A percentile compares a stretch with the other conserved stretches of the same genome.
These are phyloP conservation scores for Aspergillus cristatus DNA, from an alignment of 495 filamentous ascomycete genomes.

Conservation along the genomic window DNA sequence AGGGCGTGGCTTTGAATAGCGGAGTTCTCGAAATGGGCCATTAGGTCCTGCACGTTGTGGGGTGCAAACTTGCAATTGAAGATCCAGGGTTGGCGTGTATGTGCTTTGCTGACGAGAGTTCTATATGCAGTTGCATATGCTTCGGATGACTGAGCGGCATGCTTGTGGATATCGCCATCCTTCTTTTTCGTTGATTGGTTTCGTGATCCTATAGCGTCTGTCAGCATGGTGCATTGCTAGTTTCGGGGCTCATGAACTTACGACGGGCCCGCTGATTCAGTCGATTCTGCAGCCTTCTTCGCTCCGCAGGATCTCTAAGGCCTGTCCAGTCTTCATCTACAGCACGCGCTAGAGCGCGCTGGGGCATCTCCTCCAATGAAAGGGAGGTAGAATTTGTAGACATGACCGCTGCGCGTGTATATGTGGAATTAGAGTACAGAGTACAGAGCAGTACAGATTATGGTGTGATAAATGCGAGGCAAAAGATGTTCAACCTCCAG, in stretches of 20 bases:
- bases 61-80: background rate
- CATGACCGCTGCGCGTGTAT: too few relatives aligned
- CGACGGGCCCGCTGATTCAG: constrained; percentile 11
- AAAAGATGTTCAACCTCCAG: too few relatives aligned
- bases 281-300: constrained; percentile 11
- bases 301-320: constrained; percentile 5
- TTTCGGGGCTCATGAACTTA: background rate
- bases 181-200: too few relatives aligned
- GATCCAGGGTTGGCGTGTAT: too few relatives aligned
- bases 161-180: too few relatives aligned
- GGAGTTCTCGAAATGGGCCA: background rate
- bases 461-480: too few relatives aligned
- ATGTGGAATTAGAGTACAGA: too few relatives aligned
- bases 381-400: too few relatives aligned
- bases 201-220: background rate
- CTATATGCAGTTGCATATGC: background rate
- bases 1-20: background rate
- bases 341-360: constrained; percentile 4
- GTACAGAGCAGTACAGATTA: too few relatives aligned
- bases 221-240: background rate
- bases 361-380: constrained; percentile 9
- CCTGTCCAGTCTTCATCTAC: constrained; percentile 13
- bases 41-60: background rate
- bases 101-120: background rate
- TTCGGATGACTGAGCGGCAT: background rate